A percentile compares a stretch with the other conserved stretches of the same genome.
These are phyloP conservation scores for Exophiala sp. DNA, from an alignment of 2,329 filamentous ascomycete species.

Conservation along the genomic window DNA sequence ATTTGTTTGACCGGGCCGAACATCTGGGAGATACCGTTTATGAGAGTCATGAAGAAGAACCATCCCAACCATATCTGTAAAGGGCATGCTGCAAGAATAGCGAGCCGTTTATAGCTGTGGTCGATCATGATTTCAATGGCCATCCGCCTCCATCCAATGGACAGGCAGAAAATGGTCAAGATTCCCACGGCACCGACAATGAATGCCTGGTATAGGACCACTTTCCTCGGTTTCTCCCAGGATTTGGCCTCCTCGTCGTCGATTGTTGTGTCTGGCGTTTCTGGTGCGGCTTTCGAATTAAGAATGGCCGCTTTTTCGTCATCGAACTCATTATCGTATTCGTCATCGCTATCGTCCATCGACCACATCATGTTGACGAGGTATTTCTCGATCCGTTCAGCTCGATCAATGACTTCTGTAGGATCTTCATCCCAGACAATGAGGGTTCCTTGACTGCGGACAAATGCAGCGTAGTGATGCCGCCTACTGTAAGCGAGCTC, in stretches of 20 bases:
- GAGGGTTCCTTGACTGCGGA: conserved; percentile 46
- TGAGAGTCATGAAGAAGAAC: conserved; percentile 48
- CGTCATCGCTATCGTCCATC: conserved; percentile 1
- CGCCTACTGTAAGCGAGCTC: conserved; percentile 59
- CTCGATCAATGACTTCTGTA: conserved; percentile 53
- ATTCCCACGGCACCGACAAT: conserved; percentile 6
- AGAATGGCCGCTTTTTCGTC: conserved; percentile 1
- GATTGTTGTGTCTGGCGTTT: neutral
- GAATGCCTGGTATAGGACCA: conserved; percentile 4
- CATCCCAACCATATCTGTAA: conserved; percentile 58
- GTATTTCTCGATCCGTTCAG: conserved; percentile 48
- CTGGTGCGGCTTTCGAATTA: neutral
- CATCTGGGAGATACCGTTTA: conserved; percentile 40
- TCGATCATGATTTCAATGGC: conserved; percentile 46
- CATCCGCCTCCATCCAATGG: conserved; percentile 52
- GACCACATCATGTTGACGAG: conserved; percentile 12
- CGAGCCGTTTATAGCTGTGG: conserved; percentile 51
- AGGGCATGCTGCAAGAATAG: conserved; percentile 50
- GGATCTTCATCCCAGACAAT: conserved; percentile 65
- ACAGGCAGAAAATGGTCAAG: conserved; percentile 10
- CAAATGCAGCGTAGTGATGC: conserved; percentile 63
- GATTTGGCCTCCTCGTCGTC: neutral
- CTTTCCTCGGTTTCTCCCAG: conserved; percentile 7
- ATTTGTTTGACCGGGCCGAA: conserved; percentile 44
- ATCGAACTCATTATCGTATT: neutral